Evolutionary conservation across 257 asterid genomes (phyloP).

Genomic region (Solanum dulcamara): DNA sequence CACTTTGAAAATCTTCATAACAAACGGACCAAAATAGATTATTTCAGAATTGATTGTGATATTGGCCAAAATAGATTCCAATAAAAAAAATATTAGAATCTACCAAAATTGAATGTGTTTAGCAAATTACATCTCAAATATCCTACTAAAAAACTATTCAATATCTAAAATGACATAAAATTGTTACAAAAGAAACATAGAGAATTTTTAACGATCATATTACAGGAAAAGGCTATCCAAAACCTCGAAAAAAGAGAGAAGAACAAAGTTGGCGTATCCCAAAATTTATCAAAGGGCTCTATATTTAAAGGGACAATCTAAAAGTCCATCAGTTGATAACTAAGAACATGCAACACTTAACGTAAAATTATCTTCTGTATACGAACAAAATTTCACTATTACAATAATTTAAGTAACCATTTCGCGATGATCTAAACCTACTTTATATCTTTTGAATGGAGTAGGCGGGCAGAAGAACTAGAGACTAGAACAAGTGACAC

Average conservation of each 20-base stretch:
- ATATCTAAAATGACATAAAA: neutral
- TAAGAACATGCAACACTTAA: neutral
- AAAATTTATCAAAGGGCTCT: neutral
- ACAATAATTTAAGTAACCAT: neutral
- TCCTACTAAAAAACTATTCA: neutral
- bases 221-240: neutral
- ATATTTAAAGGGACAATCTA: neutral
- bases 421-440: neutral
- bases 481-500: neutral
- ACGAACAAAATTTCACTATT: neutral
- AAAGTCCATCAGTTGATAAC: neutral
- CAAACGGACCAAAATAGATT: neutral
- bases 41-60: neutral
- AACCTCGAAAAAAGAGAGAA: neutral
- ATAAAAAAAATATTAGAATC: neutral
- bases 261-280: neutral
- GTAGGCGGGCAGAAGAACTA: neutral
- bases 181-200: neutral
- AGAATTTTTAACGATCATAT: neutral
- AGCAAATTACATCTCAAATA: neutral
- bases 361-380: neutral
- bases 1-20: neutral
- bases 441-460: neutral
- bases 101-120: neutral
- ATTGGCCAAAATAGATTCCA: neutral